Base-by-base conservation (phyloP, 148 eudicot species). In the Chenopodium quinoa region DNA sequence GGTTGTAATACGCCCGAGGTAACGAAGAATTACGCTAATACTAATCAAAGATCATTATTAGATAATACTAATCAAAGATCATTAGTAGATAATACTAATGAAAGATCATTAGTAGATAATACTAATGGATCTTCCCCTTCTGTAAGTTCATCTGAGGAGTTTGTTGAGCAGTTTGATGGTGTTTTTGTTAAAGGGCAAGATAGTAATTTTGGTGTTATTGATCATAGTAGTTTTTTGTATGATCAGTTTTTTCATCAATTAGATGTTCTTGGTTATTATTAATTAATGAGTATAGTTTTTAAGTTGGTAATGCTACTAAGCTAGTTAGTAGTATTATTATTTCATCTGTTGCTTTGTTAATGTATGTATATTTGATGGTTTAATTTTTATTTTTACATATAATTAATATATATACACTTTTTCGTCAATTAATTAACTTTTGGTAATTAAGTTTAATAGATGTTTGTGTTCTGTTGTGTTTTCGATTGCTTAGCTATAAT, bases 181-280 rank as follows among this genome's bases (percentile, higher is more conserved):
- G 70, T 78, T 60, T 79, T 78, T 16, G 23, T 54, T 12, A 54
- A 25, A 34, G 77, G 37, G 7, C 80, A 83, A 31, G 77, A 76
- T 10, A 77, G 83, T 69, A 69, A 69, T 46, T 88, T 86, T 70
- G 77, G 78, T 48, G 76, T 73, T 32, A 40, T 82, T 81, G 83
- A 86, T 77, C 70, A 71, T 12, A 63, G 80, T 0, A 62, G 17
- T 78, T 82, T 78, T 19, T 82, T 71, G n/a, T 81, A 69, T 76
- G 86, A 81, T 79, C 62, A 75, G 16, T n/a, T 80, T 25, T 84
- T 62, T 75, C 62, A 69, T 52, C 83, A 77, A 4, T 12, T 83
- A 31, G 85, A 80, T 88, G 82, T 79, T 63, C 76, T 84, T 68
- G 87, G 85, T 79, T 80, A 68, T 63, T 86, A 86, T 23, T 66